Evolutionary conservation across 2,329 filamentous ascomycete genomes (phyloP).

Genomic region (Aspergillus glaucus): DNA sequence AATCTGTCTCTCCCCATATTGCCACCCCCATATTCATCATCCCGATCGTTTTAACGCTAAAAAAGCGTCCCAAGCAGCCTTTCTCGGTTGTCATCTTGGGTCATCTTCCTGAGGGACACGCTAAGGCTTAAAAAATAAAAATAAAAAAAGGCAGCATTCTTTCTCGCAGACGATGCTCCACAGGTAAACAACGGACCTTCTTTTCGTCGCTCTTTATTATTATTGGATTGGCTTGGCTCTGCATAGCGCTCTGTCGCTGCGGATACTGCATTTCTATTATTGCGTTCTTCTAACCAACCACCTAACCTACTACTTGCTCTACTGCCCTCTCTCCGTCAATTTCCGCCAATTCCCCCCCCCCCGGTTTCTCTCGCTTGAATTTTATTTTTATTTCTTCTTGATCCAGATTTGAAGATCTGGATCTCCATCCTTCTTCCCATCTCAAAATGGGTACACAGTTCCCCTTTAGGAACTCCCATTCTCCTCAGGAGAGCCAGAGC

Average conservation of each 20-base stretch:
- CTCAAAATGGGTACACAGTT: not conserved
- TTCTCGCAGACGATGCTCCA: not conserved
- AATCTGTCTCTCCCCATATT: no score
- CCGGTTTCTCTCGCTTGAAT: not conserved
- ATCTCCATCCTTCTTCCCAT: not conserved
- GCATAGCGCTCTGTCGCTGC: constrained; percentile 1
- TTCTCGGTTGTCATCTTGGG: no score
- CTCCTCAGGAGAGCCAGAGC: not conserved
- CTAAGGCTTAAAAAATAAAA: no score
- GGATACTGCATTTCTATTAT: not conserved
- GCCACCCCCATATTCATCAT: no score
- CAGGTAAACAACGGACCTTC: not conserved
- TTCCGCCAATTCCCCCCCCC: not conserved
- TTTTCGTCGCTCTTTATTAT: not conserved
- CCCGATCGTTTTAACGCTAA: no score
- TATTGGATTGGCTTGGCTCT: not conserved
- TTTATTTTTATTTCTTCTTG: not conserved
- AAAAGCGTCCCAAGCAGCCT: no score
- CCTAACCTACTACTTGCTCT: not conserved
- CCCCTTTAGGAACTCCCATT: not conserved
- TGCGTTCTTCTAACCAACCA: not conserved
- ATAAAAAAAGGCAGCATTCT: not conserved
- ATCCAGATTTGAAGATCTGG: not conserved
- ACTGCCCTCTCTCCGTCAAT: not conserved
- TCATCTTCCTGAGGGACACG: no score